phyloP scores from a whole-genome alignment of 306 rosid species.

The Prunus campanulata region DNA sequence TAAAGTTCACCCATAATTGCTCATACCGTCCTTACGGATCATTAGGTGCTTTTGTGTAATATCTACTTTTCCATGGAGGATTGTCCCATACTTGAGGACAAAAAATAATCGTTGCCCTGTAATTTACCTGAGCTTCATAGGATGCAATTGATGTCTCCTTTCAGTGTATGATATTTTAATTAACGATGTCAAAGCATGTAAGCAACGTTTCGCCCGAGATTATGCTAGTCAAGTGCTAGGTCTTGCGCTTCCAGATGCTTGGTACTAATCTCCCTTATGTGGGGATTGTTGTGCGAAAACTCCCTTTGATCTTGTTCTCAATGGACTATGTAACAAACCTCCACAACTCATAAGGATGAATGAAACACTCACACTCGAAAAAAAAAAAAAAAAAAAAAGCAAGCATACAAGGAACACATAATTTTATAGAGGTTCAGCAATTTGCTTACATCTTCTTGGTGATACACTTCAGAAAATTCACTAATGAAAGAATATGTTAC shows the following conservation, averaged over 20 bases:
- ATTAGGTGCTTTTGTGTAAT: neutral
- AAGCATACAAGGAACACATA: no score
- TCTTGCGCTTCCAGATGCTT: neutral
- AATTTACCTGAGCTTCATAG: neutral
- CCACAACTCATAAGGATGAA: no score
- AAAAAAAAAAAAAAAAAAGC: no score
- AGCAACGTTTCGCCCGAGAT: neutral
- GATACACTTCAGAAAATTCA: no score
- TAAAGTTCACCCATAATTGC: neutral
- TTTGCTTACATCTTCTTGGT: no score
- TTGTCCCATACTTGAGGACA: neutral
- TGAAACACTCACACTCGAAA: no score
- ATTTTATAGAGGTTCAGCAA: no score
- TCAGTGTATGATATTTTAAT: neutral
- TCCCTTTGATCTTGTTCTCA: no score
- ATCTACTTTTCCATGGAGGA: neutral
- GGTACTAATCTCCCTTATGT: neutral
- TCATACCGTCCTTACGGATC: neutral
- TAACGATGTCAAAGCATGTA: neutral
- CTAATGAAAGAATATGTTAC: no score
- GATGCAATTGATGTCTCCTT: neutral
- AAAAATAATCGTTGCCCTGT: neutral
- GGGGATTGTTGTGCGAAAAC: neutral
- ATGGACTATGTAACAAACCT: no score
- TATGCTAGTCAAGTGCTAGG: neutral